phyloP scores from a whole-genome alignment of 768 basidiomycete genomes.

The Porpolomopsis calyptriformis region DNA sequence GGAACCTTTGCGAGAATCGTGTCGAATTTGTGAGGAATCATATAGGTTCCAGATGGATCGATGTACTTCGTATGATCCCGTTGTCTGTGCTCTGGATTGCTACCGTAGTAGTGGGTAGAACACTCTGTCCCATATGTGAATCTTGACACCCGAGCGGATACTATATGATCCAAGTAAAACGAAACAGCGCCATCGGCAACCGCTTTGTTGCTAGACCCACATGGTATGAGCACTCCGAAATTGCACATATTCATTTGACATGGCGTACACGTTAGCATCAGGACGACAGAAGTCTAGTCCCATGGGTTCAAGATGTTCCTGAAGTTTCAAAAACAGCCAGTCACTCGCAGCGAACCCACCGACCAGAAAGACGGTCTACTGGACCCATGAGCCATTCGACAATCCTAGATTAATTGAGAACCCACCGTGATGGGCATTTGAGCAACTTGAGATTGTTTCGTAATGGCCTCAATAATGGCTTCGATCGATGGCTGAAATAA shows the following conservation, averaged over 20 bases:
- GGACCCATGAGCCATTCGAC: neutral
- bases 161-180: conserved; percentile 12
- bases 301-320: conserved; percentile 22
- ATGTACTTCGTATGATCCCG: neutral
- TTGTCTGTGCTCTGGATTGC: neutral
- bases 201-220: conserved; percentile 11
- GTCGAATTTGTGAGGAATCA: neutral
- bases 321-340: conserved; percentile 35
- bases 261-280: conserved; percentile 34
- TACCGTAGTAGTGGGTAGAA: neutral
- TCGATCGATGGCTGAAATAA: conserved; percentile 31
- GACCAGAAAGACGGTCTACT: conserved; percentile 36
- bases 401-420: neutral
- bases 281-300: conserved; percentile 31
- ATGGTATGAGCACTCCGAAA: neutral
- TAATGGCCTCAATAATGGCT: conserved; percentile 25
- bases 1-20: conserved; percentile 1
- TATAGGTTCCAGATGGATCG: neutral
- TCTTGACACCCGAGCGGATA: conserved; percentile 8
- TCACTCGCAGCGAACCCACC: conserved; percentile 45
- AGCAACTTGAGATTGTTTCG: conserved; percentile 16
- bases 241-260: neutral
- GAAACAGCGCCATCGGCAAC: conserved; percentile 13
- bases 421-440: conserved; percentile 24
- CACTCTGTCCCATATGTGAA: conserved; percentile 7